Base-by-base conservation (phyloP, 2,329 filamentous ascomycete genomes). In the Sarocladiaceae sp. region DNA sequence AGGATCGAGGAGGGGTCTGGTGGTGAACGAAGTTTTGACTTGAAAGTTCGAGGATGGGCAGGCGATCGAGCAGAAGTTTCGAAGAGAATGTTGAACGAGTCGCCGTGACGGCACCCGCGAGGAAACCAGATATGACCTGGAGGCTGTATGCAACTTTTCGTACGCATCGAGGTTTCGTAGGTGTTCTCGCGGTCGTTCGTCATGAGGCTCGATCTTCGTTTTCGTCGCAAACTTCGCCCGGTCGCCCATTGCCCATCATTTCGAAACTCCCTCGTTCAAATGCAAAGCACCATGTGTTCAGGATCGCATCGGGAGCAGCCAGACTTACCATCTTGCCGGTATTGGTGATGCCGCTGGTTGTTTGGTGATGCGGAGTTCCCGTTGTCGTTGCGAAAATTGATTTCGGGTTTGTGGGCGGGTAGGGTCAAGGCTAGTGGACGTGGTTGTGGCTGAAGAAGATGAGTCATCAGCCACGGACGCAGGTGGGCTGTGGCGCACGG, bases 261-360 rank as follows among this genome's bases (percentile, higher is more conserved):
- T 29, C 23, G 24, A 41, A 41, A 41, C 21, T 13, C 37, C 37
- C 37, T 41, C 37, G 15, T 41, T 24, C 9, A 12, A 5, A 29
- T 41, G 23, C 37, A 29, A 16, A 29, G 18, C 19, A 11, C 21
- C 16, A 11, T 41, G 23, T 41, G 37, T n/a, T 16, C 23, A 15
- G 23, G 37, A 29, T 16, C 23, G 21, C 37, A 29, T 41, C 6
- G 19, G n/a, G 20, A 29, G 4, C 7, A 26, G 37, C 15, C n/a
- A 29, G 54, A 65, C 65, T 49, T 66, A 67, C 69, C 69, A 72
- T 72, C 64, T 71, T 72, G 68, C 65, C 69, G 67, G 67, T 65
- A 41, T 41, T 41, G n/a, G 63, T 62, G 64, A 64, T 67, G 58
- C 53, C 53, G 60, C 61, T 57, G 43, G 61, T 59, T 61, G 58